Evolutionary conservation across 129 eudicot genomes (phyloP).

Genomic region (Kitagawia praeruptora): DNA sequence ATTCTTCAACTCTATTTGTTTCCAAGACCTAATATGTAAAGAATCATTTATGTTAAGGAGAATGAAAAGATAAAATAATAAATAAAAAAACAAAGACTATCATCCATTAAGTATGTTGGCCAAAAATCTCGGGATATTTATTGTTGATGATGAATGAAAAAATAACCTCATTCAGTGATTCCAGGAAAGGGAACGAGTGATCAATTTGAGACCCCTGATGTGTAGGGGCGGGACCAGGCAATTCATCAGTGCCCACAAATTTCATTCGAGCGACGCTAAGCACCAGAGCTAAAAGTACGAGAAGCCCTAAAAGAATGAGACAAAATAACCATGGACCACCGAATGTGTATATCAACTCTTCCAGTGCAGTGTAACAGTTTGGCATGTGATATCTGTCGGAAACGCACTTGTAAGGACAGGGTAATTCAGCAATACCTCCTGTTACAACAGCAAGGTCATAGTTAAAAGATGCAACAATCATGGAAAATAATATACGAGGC

Average conservation of each 20-base stretch:
- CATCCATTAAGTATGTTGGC: background rate
- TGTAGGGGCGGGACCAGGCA: slow-evolving; percentile 71
- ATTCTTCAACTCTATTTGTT: slow-evolving; percentile 91
- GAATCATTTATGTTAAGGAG: background rate
- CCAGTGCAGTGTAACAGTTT: slow-evolving; percentile 91
- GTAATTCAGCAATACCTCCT: slow-evolving; percentile 87
- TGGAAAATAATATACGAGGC: background rate
- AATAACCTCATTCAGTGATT: slow-evolving; percentile 88
- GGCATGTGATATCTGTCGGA: slow-evolving; percentile 96
- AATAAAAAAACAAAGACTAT: background rate
- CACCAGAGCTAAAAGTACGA: slow-evolving; percentile 70
- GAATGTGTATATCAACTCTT: slow-evolving; percentile 84
- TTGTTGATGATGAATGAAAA: background rate
- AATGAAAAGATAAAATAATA: background rate
- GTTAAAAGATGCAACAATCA: slow-evolving; percentile 3
- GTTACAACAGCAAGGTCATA: slow-evolving; percentile 13
- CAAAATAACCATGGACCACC: slow-evolving; percentile 99
- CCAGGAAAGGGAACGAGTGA: slow-evolving; percentile 96
- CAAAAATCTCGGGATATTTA: background rate
- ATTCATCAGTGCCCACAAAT: slow-evolving; percentile 85
- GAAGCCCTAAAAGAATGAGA: slow-evolving; percentile 76
- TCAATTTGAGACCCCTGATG: slow-evolving; percentile 94
- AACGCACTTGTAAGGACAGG: slow-evolving; percentile 89
- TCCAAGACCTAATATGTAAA: slow-evolving; percentile 66
- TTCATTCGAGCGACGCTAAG: slow-evolving; percentile 97